Percentiles rank a stretch among this genome's conserved stretches.
Evolutionary conservation across 306 rosid species (phyloP).

Genomic region (Prunus salicina): DNA sequence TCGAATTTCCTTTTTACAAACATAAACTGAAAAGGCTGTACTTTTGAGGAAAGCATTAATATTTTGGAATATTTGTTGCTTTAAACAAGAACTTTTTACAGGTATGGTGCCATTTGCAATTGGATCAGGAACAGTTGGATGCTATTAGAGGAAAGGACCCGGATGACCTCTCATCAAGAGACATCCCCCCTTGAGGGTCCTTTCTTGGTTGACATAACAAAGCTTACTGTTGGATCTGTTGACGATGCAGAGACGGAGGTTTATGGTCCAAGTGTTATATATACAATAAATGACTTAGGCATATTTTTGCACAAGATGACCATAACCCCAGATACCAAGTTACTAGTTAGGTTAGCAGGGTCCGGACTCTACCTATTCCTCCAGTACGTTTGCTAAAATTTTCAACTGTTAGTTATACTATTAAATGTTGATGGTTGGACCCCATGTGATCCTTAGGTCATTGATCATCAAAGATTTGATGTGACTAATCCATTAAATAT

Average conservation of each 20-base stretch:
- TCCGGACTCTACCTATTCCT: background rate
- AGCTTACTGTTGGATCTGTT: no score
- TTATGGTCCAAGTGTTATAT: no score
- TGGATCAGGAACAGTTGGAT: no score
- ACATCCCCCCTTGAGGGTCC: no score
- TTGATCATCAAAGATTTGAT: background rate
- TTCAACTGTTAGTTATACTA: background rate
- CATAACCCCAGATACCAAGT: background rate
- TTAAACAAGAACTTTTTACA: slow-evolving; percentile 6
- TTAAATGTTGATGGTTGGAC: background rate
- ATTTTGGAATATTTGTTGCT: background rate
- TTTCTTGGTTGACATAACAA: no score
- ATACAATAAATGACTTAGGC: background rate
- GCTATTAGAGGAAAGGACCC: no score
- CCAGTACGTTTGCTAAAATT: background rate
- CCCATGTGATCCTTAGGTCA: background rate
- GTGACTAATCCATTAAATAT: no score
- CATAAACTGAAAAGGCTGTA: background rate
- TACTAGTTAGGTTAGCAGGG: background rate
- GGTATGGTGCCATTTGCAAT: slow-evolving; percentile 15
- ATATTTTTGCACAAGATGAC: no score
- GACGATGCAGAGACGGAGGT: no score
- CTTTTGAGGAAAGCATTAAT: background rate
- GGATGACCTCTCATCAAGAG: no score
- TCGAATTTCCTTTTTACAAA: background rate